Conservation (phyloP, 768 basidiomycete genomes). For the Clavaria fumosa region DNA sequence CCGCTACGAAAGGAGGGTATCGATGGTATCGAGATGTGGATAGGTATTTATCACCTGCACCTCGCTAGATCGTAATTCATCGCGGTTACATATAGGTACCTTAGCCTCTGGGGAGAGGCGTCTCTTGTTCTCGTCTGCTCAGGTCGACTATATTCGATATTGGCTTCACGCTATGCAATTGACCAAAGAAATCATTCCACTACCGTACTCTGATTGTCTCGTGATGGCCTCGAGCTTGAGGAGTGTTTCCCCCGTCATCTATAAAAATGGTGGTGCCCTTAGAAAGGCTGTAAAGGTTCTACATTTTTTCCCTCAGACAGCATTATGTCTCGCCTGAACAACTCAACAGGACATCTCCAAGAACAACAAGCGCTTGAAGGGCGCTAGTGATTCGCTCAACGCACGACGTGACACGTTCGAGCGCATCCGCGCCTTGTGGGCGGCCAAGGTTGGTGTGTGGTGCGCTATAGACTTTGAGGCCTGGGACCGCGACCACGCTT, state of each 20-base stretch:
- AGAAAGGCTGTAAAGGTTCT: constrained; percentile 45
- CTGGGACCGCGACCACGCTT: constrained; percentile 62
- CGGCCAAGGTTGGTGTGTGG: constrained; percentile 52
- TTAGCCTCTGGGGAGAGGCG: constrained; percentile 58
- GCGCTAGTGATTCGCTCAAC: constrained; percentile 37
- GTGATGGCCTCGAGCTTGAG: constrained; percentile 43
- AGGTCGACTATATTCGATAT: constrained; percentile 75
- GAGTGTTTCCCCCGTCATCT: constrained; percentile 42
- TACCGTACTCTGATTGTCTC: constrained; percentile 69
- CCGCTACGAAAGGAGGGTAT: constrained; percentile 51
- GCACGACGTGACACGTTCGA: constrained; percentile 53
- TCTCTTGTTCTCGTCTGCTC: constrained; percentile 69
- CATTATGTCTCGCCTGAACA: no score
- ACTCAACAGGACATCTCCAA: constrained; percentile 66
- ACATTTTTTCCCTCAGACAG: no score
- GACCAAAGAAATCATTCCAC: constrained; percentile 45
- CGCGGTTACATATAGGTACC: constrained; percentile 39
- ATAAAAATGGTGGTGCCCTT: constrained; percentile 37
- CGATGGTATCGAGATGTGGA: constrained; percentile 55
- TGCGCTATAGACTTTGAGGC: constrained; percentile 70
- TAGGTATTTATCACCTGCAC: constrained; percentile 27
- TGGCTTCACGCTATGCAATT: constrained; percentile 66
- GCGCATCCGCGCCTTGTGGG: constrained; percentile 47
- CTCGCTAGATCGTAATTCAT: no score
- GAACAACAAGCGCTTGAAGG: constrained; percentile 64